Conservation (phyloP, 768 basidiomycete genomes). For the Russula vinacea region DNA sequence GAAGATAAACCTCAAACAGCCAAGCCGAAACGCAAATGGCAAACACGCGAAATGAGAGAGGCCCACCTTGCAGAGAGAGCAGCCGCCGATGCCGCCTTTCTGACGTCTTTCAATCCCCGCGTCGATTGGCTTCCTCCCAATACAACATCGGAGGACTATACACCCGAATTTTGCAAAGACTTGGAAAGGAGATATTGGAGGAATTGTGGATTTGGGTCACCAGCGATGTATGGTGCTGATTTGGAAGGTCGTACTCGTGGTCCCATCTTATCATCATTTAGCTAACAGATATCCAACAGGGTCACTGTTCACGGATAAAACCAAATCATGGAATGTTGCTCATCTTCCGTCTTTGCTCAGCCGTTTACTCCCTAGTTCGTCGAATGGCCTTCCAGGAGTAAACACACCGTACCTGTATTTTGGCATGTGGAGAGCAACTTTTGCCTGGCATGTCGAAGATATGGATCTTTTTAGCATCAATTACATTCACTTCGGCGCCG, state of each 20-base stretch:
- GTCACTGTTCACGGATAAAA: conserved; percentile 69
- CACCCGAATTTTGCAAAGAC: conserved; percentile 79
- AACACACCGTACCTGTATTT: conserved; percentile 98
- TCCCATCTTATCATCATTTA: background rate
- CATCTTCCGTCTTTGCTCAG: conserved; percentile 82
- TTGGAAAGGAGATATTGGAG: conserved; percentile 92
- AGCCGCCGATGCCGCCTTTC: conserved; percentile 51
- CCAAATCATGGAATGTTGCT: conserved; percentile 91
- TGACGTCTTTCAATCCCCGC: conserved; percentile 67
- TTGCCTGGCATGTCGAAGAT: conserved; percentile 99
- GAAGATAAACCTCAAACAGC: conserved; percentile 38
- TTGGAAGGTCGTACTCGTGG: conserved; percentile 63
- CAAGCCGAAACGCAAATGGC: conserved; percentile 42
- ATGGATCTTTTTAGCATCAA: conserved; percentile 99
- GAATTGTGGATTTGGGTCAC: conserved; percentile 79
- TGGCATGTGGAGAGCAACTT: conserved; percentile 99
- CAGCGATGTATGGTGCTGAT: conserved; percentile 99
- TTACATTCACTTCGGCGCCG: conserved; percentile 97
- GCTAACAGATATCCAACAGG: conserved; percentile 38
- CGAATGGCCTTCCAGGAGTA: conserved; percentile 83
- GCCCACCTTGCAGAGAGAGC: conserved; percentile 50
- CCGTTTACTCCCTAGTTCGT: conserved; percentile 65
- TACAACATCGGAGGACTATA: conserved; percentile 75
- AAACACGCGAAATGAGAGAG: conserved; percentile 43
- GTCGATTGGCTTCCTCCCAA: conserved; percentile 77